Conservation (phyloP, 352 stramenopile genomes). For the Aphanomyces invadans region DNA sequence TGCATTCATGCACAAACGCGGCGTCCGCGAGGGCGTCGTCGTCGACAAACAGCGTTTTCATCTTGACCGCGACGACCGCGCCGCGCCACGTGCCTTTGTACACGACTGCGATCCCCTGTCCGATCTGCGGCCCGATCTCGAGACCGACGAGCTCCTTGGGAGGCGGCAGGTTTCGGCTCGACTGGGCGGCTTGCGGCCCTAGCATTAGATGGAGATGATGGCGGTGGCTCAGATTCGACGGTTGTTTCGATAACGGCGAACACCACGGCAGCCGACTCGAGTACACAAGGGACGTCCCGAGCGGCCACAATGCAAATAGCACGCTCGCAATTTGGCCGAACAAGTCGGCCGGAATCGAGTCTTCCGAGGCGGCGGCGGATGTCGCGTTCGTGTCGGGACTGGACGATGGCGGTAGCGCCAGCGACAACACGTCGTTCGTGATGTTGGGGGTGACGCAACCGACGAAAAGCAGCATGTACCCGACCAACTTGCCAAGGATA, state of each 20-base stretch:
- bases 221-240: slow-evolving; percentile 23
- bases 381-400: slow-evolving; percentile 29
- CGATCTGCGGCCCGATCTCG: slow-evolving; percentile 78
- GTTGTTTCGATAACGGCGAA: not conserved
- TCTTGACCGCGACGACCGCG: slow-evolving; percentile 94
- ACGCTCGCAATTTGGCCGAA: slow-evolving; percentile 38
- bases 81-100: slow-evolving; percentile 94
- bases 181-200: no score
- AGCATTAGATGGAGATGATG: no score
- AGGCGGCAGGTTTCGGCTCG: no score
- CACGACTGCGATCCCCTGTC: slow-evolving; percentile 83
- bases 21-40: slow-evolving; percentile 45
- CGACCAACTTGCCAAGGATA: slow-evolving; percentile 68
- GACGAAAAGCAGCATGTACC: slow-evolving; percentile 70
- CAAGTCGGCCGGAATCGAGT: no score
- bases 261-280: slow-evolving; percentile 27
- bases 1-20: slow-evolving; percentile 75
- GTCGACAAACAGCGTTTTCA: slow-evolving; percentile 63
- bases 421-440: slow-evolving; percentile 39
- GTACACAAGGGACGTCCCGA: slow-evolving; percentile 56
- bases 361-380: no score
- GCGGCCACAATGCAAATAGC: slow-evolving; percentile 69
- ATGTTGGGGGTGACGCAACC: slow-evolving; percentile 65
- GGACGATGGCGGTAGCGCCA: slow-evolving; percentile 1
- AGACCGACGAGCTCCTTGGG: slow-evolving; percentile 72